A percentile compares a stretch with the other conserved stretches of the same genome.
Evolutionary conservation across 345 rosid genomes (phyloP).

Genomic region (Salix suchowensis): DNA sequence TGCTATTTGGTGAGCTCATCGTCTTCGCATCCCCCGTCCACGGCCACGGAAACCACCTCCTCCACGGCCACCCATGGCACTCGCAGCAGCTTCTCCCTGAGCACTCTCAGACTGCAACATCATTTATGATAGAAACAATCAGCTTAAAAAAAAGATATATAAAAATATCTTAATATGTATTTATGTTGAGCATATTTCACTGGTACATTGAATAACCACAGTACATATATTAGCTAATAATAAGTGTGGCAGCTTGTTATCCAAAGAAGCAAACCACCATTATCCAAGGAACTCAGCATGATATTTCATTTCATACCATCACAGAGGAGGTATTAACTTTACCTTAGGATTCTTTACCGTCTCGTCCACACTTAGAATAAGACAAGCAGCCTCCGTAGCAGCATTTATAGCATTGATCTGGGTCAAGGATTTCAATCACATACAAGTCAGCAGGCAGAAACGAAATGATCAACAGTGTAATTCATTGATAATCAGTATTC

Average conservation of each 20-base stretch:
- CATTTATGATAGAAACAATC: neutral
- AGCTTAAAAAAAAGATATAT: neutral
- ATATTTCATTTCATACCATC: neutral
- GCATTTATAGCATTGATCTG: constrained; percentile 98
- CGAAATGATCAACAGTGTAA: neutral
- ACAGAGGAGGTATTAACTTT: neutral
- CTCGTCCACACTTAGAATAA: constrained; percentile 90
- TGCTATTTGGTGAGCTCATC: constrained; percentile 33
- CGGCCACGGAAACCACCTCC: constrained; percentile 74
- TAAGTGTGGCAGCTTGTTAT: neutral
- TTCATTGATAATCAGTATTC: neutral
- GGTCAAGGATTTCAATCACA: constrained; percentile 5
- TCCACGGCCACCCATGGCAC: constrained; percentile 85
- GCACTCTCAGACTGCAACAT: constrained; percentile 87
- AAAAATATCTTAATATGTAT: neutral
- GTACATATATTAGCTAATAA: neutral
- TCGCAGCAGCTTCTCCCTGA: constrained; percentile 88
- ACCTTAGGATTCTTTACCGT: constrained; percentile 99
- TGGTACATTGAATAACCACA: neutral
- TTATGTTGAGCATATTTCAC: neutral
- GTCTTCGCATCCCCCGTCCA: constrained; percentile 98
- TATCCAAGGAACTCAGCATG: neutral
- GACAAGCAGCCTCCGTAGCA: constrained; percentile 99
- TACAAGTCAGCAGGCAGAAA: neutral
- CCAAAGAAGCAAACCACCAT: neutral